A percentile compares a stretch with the other conserved stretches of the same genome.
Evolutionary conservation across 176 grass and related monocot genomes (phyloP).

Genomic region (Panicum miliaceum): DNA sequence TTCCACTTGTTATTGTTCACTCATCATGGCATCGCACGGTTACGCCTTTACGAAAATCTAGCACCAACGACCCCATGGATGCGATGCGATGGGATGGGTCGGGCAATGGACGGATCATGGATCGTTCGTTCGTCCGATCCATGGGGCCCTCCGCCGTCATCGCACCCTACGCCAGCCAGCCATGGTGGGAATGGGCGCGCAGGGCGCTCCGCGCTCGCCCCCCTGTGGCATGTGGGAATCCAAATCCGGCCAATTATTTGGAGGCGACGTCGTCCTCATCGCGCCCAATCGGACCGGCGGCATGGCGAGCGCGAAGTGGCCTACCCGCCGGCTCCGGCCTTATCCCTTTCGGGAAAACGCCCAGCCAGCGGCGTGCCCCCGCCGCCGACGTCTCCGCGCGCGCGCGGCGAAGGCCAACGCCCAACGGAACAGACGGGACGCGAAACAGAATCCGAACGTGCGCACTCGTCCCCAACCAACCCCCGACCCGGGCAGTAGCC

Average conservation of each 20-base stretch:
- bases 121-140: not conserved
- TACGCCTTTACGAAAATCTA: constrained; percentile 1
- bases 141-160: not conserved
- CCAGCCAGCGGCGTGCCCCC: not conserved
- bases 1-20: not conserved
- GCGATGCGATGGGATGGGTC: not conserved
- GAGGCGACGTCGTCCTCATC: constrained; percentile 26
- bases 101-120: not conserved
- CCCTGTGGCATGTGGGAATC: not conserved
- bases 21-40: not conserved
- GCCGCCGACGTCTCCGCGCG: not conserved
- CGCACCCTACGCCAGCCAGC: not conserved
- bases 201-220: not conserved
- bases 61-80: not conserved
- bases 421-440: not conserved
- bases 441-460: constrained; percentile 23
- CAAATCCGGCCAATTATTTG: constrained; percentile 44
- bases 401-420: constrained; percentile 2
- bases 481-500: not conserved
- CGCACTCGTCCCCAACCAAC: constrained; percentile 29
- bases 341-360: constrained; percentile 44
- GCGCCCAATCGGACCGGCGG: constrained; percentile 10
- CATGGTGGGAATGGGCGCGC: not conserved
- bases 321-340: not conserved
- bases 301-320: not conserved